Evolutionary conservation across 495 filamentous ascomycete genomes (phyloP).

Genomic region (Aspergillus sclerotiicarbonarius): DNA sequence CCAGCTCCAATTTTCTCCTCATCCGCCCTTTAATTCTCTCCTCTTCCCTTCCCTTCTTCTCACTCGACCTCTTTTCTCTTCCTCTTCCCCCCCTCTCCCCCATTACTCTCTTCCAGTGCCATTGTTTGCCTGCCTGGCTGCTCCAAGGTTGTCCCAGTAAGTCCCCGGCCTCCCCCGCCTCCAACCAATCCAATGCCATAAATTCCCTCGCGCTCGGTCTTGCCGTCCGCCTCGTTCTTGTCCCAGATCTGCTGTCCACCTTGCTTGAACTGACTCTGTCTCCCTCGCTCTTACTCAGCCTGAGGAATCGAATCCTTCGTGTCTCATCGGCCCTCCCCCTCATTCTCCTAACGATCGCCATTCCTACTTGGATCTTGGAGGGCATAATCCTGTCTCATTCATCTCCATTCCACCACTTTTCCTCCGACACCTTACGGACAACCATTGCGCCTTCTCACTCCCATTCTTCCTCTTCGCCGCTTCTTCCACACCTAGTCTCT

Average conservation of each 20-base stretch:
- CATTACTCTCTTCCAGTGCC: conserved; percentile 6
- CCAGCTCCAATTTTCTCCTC: conserved; percentile 1
- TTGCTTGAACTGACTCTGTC: neutral
- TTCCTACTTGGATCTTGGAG: conserved; percentile 1
- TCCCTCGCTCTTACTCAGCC: conserved; percentile 1
- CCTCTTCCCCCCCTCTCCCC: conserved; percentile 9
- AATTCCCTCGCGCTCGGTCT: neutral
- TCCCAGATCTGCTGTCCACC: neutral
- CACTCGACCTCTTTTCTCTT: conserved; percentile 6
- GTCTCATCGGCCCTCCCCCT: neutral
- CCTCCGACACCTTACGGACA: neutral
- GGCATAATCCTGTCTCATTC: neutral
- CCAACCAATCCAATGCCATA: too few species aligned
- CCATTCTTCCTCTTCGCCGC: neutral
- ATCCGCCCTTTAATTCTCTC: conserved; percentile 7
- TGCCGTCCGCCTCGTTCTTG: neutral
- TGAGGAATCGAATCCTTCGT: neutral
- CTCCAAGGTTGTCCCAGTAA: too few species aligned
- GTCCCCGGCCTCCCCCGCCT: too few species aligned
- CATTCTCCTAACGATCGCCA: neutral
- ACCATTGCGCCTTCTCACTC: neutral
- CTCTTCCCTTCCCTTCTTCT: conserved; percentile 8
- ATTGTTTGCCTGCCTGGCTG: conserved; percentile 7
- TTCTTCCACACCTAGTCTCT: neutral
- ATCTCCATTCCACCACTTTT: conserved; percentile 5